Evolutionary conservation across 2,329 filamentous ascomycete species (phyloP), one percentile per base, ranked within the genome.

Genomic region (Atkinsonella texensis): DNA sequence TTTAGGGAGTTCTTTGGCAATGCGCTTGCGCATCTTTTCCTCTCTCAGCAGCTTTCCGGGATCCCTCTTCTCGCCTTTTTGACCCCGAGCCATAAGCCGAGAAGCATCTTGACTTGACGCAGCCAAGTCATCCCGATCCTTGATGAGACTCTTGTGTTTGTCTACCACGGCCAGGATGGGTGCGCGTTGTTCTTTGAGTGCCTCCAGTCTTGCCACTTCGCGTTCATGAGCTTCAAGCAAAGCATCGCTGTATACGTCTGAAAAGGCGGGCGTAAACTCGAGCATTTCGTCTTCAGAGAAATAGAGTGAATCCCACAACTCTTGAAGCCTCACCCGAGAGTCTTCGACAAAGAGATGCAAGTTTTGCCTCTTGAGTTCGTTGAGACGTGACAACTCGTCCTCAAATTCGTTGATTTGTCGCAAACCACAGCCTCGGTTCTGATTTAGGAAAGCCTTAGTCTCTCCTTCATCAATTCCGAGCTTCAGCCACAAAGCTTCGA

Each of bases 271-370:
- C 0, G 90, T 93, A 60, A 98, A 98, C 59, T 96, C 90, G 52
- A 97, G 80, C 90, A 97, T 97, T 70, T 98, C 93, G 62, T 98
- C 93, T 65, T 98, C 93, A 0, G 88, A 95, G 63, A 94, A 90
- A 72, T 93, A 97, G 1, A 98, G 73, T 0, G 81, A 76, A 64
- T 98, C 93, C 93, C 94, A 98, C 0, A 98, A 80, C 63, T 94
- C 90, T 67, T 97, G 91, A 11, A 98, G 77, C 64, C 87, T 88
- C 69, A 83, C 87, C 41, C 94, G 81, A 18, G 91, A 85, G 70
- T 98, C 93, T 65, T 97, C 93, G 11, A 98, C 89, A 62, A 98
- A 98, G 4, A 97, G 70, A 64, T 96, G 90, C 56, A 98, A 75
- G 62, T 98, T 96, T 65, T 98, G 88, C 60, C 86, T 79, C 74